These are phyloP conservation scores for Phaseolus lunatus DNA, from an alignment of 306 rosid genomes.

Conservation along the genomic window DNA sequence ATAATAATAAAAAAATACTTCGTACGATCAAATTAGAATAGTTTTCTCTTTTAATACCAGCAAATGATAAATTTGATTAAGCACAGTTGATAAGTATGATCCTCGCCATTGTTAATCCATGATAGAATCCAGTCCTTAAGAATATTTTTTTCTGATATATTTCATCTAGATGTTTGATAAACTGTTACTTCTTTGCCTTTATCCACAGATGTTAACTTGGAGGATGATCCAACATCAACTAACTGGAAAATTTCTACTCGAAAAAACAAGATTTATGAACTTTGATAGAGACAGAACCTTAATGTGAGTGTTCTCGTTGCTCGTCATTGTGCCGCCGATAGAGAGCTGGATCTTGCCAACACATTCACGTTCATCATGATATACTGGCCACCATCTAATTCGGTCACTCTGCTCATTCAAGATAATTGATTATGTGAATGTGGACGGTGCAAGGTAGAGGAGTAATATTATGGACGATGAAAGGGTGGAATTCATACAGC, in stretches of 20 bases:
- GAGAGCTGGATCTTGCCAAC: conserved; percentile 92
- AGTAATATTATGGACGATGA: not conserved
- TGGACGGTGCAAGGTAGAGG: conserved; percentile 8
- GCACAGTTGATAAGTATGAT: not conserved
- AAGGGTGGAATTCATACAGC: conserved; percentile 58
- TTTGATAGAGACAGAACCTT: conserved; percentile 64
- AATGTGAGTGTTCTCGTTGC: conserved; percentile 71
- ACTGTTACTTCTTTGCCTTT: conserved; percentile 3
- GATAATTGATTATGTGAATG: conserved; percentile 37
- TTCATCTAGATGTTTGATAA: conserved; percentile 32
- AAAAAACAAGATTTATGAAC: conserved; percentile 27
- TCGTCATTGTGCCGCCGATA: conserved; percentile 71
- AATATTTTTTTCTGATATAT: conserved; percentile 16
- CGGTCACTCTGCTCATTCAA: conserved; percentile 69
- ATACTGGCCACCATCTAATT: conserved; percentile 93
- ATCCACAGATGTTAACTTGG: not conserved
- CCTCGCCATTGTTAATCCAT: not conserved
- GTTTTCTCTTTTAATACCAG: conserved; percentile 20
- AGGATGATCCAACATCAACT: conserved; percentile 16
- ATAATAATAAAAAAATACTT: not conserved
- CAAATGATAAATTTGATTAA: not conserved
- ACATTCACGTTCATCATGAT: conserved; percentile 87
- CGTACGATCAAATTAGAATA: conserved; percentile 17
- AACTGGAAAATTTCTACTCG: conserved; percentile 13
- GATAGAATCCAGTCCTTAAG: conserved; percentile 26